Evolutionary conservation across 2,329 filamentous ascomycete species (phyloP).

Genomic region (Penicillium polonicum): DNA sequence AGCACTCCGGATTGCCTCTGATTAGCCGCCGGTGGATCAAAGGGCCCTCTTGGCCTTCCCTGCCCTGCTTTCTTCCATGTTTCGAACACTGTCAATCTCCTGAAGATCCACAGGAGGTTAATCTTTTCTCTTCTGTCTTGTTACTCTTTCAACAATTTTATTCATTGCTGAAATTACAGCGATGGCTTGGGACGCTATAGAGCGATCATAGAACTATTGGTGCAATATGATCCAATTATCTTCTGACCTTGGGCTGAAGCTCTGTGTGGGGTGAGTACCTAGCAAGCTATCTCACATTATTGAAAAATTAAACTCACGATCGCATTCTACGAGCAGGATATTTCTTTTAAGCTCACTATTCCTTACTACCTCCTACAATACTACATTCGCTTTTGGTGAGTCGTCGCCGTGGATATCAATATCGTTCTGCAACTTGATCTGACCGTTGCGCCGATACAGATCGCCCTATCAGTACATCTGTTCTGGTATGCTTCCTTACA

Average conservation of each 20-base stretch:
- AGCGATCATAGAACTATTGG: constrained; percentile 11
- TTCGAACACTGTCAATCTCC: constrained; percentile 20
- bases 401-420: neutral
- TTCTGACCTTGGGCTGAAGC: constrained; percentile 32
- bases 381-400: constrained; percentile 44
- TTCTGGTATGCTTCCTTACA: constrained; percentile 43
- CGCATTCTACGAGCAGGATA: constrained; percentile 20
- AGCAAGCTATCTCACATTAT: constrained; percentile 4
- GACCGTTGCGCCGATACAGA: constrained; percentile 33
- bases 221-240: constrained; percentile 31
- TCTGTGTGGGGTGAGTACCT: constrained; percentile 34
- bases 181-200: constrained; percentile 13
- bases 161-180: constrained; percentile 7
- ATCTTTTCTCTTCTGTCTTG: constrained; percentile 6
- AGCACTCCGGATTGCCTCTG: constrained; percentile 12
- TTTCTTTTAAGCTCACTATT: constrained; percentile 38
- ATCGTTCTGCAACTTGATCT: constrained; percentile 10
- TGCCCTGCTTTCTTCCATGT: constrained; percentile 12
- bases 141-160: constrained; percentile 2
- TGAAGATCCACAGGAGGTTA: constrained; percentile 17
- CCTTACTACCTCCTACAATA: constrained; percentile 36
- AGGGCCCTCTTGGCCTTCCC: neutral
- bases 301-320: constrained; percentile 20
- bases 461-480: constrained; percentile 46
- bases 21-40: constrained; percentile 12